A percentile compares a stretch with the other conserved stretches of the same genome.
Evolutionary conservation across 2,329 filamentous ascomycete species (phyloP).

Genomic region (Volutella citrinella): DNA sequence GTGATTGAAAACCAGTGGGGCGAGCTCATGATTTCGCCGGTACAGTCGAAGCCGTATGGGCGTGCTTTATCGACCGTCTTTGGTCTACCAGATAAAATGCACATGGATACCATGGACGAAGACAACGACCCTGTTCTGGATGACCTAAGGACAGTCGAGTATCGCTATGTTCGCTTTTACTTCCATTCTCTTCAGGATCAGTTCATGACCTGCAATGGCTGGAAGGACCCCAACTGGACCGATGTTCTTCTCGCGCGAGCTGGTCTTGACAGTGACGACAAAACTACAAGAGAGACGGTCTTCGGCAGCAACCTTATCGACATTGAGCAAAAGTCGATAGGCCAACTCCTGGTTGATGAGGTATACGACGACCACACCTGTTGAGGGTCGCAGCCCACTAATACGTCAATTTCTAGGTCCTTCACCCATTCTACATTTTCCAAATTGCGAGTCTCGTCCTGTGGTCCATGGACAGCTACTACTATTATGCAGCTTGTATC

Average conservation of each 20-base stretch:
- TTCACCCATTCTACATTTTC: conserved; percentile 98
- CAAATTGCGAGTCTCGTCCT: conserved; percentile 91
- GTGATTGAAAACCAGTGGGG: conserved; percentile 98
- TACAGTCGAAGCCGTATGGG: conserved; percentile 54
- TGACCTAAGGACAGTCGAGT: conserved; percentile 76
- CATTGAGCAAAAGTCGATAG: conserved; percentile 83
- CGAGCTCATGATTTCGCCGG: conserved; percentile 75
- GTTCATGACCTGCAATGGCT: conserved; percentile 81
- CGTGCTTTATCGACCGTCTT: conserved; percentile 62
- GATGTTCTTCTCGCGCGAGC: conserved; percentile 70
- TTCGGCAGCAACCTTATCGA: conserved; percentile 92
- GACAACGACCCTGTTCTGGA: conserved; percentile 72
- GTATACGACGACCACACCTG: conserved; percentile 37
- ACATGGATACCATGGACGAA: conserved; percentile 52
- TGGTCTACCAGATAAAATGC: conserved; percentile 61
- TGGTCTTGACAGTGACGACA: conserved; percentile 87
- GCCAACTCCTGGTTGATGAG: conserved; percentile 85
- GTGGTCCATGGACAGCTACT: conserved; percentile 95
- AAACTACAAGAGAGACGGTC: conserved; percentile 75
- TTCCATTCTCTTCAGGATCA: conserved; percentile 88
- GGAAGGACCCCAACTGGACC: conserved; percentile 92
- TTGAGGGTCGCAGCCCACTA: not conserved
- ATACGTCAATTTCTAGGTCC: conserved; percentile 52
- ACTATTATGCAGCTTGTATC: conserved; percentile 95
- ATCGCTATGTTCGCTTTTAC: conserved; percentile 90